Evolutionary conservation across 345 rosid species (phyloP).

Genomic region (Litchi chinensis): DNA sequence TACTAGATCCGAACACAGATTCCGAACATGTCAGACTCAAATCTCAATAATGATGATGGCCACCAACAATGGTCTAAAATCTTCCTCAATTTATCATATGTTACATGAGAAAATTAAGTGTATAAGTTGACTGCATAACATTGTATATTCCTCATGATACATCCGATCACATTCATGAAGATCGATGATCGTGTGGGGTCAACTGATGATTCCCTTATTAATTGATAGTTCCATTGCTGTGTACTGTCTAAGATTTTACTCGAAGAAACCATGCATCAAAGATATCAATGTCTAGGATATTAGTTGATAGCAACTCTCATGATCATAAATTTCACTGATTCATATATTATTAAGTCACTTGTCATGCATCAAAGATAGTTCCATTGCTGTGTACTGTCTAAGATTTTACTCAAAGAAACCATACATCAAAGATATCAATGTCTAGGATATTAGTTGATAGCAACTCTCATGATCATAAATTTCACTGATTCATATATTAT

Average conservation of each 20-base stretch:
- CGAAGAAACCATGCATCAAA: neutral
- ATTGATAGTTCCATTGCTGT: neutral
- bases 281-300: neutral
- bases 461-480: too few species aligned
- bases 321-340: too few species aligned
- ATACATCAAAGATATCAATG: neutral
- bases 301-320: too few species aligned
- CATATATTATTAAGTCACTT: neutral
- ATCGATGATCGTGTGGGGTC: neutral
- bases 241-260: neutral
- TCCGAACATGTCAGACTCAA: constrained; percentile 13
- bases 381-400: neutral
- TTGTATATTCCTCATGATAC: constrained; percentile 5
- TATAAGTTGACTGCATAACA: constrained; percentile 25
- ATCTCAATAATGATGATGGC: constrained; percentile 10
- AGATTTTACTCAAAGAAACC: neutral
- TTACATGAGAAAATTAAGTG: constrained; percentile 4
- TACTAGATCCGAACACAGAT: neutral
- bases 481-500: too few species aligned
- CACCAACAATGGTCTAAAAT: constrained; percentile 31
- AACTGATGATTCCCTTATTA: neutral
- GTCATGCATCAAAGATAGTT: neutral
- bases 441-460: too few species aligned
- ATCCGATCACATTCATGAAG: constrained; percentile 7
- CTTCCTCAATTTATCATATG: constrained; percentile 5